Base-by-base conservation (phyloP, 1,284 basidiomycete species). In the Schizopora paradoxa region DNA sequence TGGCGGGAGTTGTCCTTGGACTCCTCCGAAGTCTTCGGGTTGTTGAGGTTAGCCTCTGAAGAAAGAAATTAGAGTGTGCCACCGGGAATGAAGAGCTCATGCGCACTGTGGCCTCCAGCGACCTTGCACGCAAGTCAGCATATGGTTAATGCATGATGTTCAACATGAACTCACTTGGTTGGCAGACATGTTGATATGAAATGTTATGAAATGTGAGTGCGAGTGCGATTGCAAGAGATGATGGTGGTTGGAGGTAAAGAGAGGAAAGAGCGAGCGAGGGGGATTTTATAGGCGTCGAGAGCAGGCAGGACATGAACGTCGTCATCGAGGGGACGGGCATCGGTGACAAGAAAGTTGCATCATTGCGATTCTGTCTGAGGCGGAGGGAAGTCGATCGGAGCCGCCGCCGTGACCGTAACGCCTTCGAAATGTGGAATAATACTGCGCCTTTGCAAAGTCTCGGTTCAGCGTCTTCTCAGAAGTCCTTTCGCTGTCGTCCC, bases 1-100 rank as follows among this genome's bases (percentile, higher is more conserved):
- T 72, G 59, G 29, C 62, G 65, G 14, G 76, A 75, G 50, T 68
- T 67, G 39, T 66, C 61, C 56, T 78, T 78, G 1, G 74, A 72
- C 48, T 73, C 70, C 1, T 72, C 66, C 8, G 75, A 75, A 41
- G 70, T 65, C 13, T 66, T 64, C 4, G 72, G 70, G 59, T 79
- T 78, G 49, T 67, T 62, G 26, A 73, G 19, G 34, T 39, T 43
- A 31, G 48, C 48, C 48, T 50, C 43, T 45, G 37, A 0, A 18
- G 14, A 22, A 22, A 19, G 16, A 23, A 25, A 8, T 31, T 7
- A 39, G 14, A 6, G n/a, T n/a, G n/a, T 13, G 25, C 23, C 16
- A 6, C 5, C 5, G 22, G 18, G n/a, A 6, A 13, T n/a, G n/a
- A n/a, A n/a, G n/a, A n/a, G n/a, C n/a, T n/a, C n/a, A n/a, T n/a